phyloP scores from a whole-genome alignment of 2,329 filamentous ascomycete species.

The Pestalotiopsis sp. region DNA sequence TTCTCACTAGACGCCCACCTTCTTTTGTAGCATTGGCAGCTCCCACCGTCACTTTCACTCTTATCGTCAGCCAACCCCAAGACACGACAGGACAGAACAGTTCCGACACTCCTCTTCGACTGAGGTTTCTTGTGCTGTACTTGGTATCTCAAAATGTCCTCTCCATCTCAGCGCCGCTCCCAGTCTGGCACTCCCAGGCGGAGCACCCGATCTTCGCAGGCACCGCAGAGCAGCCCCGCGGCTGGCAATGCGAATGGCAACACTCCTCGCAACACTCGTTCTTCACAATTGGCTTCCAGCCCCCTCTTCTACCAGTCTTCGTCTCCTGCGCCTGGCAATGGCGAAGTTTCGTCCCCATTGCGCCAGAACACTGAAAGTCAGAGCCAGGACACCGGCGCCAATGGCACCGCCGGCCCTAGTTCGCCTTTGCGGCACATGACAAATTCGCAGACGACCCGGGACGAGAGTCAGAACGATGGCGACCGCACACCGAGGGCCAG shows the following conservation, averaged over 20 bases:
- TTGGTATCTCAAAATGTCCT: conserved; percentile 57
- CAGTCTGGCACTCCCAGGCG: conserved; percentile 58
- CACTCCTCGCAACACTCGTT: conserved; percentile 49
- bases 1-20: conserved; percentile 14
- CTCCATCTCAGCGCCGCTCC: conserved; percentile 59
- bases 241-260: conserved; percentile 30
- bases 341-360: conserved; percentile 53
- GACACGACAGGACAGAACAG: not conserved
- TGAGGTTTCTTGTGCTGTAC: conserved; percentile 7
- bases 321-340: conserved; percentile 39
- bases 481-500: conserved; percentile 74
- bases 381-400: conserved; percentile 52
- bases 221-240: conserved; percentile 52
- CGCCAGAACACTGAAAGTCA: conserved; percentile 61
- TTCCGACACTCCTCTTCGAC: not conserved
- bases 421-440: conserved; percentile 64
- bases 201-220: conserved; percentile 55
- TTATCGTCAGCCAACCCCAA: not conserved
- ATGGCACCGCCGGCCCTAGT: conserved; percentile 46
- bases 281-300: conserved; percentile 69
- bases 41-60: conserved; percentile 11
- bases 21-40: not conserved
- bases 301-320: conserved; percentile 75
- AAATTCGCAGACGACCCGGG: conserved; percentile 52
- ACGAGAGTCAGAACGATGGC: conserved; percentile 52